Evolutionary conservation across 2,329 filamentous ascomycete species (phyloP), one percentile per base, ranked within the genome.

Genomic region (Xylaria sp.): DNA sequence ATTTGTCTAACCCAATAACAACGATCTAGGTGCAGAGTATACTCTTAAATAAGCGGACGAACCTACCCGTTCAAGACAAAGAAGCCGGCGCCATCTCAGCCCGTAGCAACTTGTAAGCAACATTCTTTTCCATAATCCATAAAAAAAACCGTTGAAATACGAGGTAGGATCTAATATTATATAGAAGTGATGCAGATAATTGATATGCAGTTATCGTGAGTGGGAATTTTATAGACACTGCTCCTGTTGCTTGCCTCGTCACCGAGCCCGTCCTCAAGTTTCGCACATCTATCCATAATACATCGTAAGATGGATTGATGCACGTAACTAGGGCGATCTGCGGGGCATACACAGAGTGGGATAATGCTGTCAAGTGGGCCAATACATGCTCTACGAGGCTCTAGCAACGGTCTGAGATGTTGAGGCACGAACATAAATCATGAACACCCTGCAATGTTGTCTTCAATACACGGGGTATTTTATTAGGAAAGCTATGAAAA

Each of bases 401-500:
- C 46, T 15, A 17, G 20, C 63, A 20, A 26, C 44, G 17, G 20
- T 17, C 31, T 4, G 10, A 46, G 20, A 38, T 36, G 7, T 36
- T 20, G 20, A 49, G 42, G n/a, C n/a, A 23, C n/a, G 9, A 36
- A n/a, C 28, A 36, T 36, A 51, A 15, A 63, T 44, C 31, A 70
- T 42, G 9, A 28, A 38, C 56, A 64, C 44, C 20, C 11, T 20
- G 48, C 17, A 53, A 36, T 7, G 11, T 17, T 33, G 15, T 20
- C 28, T 54, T 54, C 7, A 36, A 42, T 48, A 26, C n/a, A 6
- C 5, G 13, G n/a, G 44, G 64, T 67, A 64, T 63, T 67, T 48
- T 61, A n/a, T 65, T 67, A 66, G 40, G 62, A 64, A 68, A 57
- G 28, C 69, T 66, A 67, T 17, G 23, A 23, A 36, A 44, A n/a